These are phyloP conservation scores for Amaranthus hypochondriacus DNA, from an alignment of 148 eudicot species.

Conservation along the genomic window DNA sequence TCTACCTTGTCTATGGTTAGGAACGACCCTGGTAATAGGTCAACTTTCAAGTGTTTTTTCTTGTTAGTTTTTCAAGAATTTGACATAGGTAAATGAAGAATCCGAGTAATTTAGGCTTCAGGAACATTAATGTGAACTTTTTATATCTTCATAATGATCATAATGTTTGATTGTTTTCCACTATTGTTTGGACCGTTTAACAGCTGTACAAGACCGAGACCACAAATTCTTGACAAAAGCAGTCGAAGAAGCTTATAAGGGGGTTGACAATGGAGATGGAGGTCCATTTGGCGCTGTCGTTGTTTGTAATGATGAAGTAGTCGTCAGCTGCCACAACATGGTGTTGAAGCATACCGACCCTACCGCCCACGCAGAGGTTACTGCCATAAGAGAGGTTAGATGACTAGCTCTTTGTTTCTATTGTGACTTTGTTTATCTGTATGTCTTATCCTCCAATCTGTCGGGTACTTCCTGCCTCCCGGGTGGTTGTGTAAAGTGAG, in stretches of 20 bases:
- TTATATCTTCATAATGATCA: conserved; percentile 1
- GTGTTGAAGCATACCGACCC: conserved; percentile 68
- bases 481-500: too few relatives aligned
- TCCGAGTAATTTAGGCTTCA: too few relatives aligned
- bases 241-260: conserved; percentile 86
- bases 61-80: too few relatives aligned
- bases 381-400: conserved; percentile 83
- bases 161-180: background rate
- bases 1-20: too few relatives aligned
- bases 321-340: conserved; percentile 86
- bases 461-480: too few relatives aligned
- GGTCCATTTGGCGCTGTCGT: conserved; percentile 90
- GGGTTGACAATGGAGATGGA: conserved; percentile 77
- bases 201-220: conserved; percentile 85
- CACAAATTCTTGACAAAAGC: conserved; percentile 63
- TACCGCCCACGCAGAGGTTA: conserved; percentile 91
- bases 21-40: too few relatives aligned
- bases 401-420: background rate
- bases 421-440: too few relatives aligned
- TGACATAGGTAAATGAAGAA: too few relatives aligned
- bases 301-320: conserved; percentile 63
- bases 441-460: too few relatives aligned
- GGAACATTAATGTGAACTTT: background rate
- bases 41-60: too few relatives aligned
- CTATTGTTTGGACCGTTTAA: conserved; percentile 8